Conservation (phyloP, 495 filamentous ascomycete species). For the Apiosordaria backusii region DNA sequence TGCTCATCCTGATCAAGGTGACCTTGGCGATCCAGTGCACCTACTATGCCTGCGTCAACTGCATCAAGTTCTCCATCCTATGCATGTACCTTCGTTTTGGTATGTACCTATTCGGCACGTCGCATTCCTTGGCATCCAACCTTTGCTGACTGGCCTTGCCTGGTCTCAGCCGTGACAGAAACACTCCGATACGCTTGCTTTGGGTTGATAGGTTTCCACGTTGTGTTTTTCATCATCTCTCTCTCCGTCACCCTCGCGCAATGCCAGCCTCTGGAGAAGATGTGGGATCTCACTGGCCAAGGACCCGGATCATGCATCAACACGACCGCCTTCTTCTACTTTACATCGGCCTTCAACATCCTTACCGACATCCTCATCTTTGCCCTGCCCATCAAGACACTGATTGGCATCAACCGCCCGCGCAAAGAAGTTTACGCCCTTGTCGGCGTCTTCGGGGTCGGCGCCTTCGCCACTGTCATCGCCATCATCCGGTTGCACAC, state of each 20-base stretch:
- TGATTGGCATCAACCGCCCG: constrained; percentile 44
- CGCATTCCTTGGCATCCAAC: background rate
- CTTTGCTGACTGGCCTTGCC: background rate
- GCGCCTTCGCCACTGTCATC: constrained; percentile 41
- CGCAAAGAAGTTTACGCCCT: constrained; percentile 45
- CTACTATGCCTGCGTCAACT: constrained; percentile 6
- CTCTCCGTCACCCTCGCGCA: constrained; percentile 40
- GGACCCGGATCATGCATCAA: constrained; percentile 44
- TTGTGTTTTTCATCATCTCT: constrained; percentile 37
- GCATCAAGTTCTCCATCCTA: constrained; percentile 7
- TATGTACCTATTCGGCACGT: background rate
- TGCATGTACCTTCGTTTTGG: constrained; percentile 5
- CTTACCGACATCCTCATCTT: constrained; percentile 52
- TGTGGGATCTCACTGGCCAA: constrained; percentile 44
- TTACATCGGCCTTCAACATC: constrained; percentile 51
- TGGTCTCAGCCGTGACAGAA: constrained; percentile 22
- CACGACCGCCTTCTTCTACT: constrained; percentile 49
- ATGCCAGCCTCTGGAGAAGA: constrained; percentile 42
- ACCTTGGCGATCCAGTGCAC: constrained; percentile 5
- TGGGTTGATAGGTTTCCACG: constrained; percentile 37
- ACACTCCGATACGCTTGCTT: constrained; percentile 33
- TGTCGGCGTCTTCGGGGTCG: constrained; percentile 48
- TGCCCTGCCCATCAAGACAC: constrained; percentile 45
- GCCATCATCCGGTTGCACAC: constrained; percentile 46
- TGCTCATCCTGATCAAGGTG: constrained; percentile 1